Evolutionary conservation across 2,329 filamentous ascomycete species (phyloP).

Genomic region (Aschersonia sp.): DNA sequence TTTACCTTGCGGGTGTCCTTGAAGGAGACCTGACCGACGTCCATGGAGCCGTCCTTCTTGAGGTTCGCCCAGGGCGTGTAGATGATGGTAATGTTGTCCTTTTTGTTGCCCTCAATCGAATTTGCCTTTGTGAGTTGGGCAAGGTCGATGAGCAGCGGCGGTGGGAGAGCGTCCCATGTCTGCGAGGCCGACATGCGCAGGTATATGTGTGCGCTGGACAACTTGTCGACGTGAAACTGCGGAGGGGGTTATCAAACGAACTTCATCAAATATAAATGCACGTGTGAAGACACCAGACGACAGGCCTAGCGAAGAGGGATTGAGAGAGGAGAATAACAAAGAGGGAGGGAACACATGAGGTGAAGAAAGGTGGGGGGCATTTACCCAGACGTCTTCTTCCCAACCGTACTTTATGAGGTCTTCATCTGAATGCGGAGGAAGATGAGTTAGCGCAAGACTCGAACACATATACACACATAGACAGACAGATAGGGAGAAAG

Average conservation of each 20-base stretch:
- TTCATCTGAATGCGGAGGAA: slow-evolving; percentile 51
- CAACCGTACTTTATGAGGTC: slow-evolving; percentile 88
- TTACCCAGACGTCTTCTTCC: slow-evolving; percentile 77
- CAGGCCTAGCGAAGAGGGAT: too few relatives aligned
- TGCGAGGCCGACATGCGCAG: slow-evolving; percentile 67
- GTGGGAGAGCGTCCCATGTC: slow-evolving; percentile 69
- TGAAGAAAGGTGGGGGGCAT: neutral
- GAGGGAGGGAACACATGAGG: too few relatives aligned
- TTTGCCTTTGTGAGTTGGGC: slow-evolving; percentile 98
- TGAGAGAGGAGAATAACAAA: too few relatives aligned
- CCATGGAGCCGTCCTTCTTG: slow-evolving; percentile 92
- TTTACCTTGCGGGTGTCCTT: slow-evolving; percentile 79
- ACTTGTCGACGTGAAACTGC: slow-evolving; percentile 93
- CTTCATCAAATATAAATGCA: too few relatives aligned
- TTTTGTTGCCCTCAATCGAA: slow-evolving; percentile 98
- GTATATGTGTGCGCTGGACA: slow-evolving; percentile 94
- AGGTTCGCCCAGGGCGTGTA: slow-evolving; percentile 98
- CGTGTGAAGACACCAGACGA: too few relatives aligned
- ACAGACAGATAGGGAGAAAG: neutral
- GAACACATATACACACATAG: neutral
- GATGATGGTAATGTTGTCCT: slow-evolving; percentile 90
- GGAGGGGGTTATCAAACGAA: neutral
- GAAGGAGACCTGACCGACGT: slow-evolving; percentile 85
- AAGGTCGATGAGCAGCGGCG: slow-evolving; percentile 66
- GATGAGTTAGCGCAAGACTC: neutral